Evolutionary conservation across 179 eudicot species (phyloP).

Genomic region (Silene noctiflora): DNA sequence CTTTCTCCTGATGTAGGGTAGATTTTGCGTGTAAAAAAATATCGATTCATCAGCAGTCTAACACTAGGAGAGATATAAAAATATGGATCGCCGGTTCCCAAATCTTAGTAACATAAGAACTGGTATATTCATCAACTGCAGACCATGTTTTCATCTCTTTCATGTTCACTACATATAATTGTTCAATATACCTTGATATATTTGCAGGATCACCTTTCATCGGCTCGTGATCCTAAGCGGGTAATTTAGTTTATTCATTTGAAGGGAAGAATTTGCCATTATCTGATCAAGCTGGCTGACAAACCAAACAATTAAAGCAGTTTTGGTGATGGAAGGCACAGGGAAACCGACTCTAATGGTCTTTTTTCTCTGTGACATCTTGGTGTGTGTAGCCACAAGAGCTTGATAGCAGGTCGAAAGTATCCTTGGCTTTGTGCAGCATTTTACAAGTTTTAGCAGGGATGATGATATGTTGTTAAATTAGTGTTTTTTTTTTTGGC

Average conservation of each 20-base stretch:
- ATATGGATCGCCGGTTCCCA: no score
- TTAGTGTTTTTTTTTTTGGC: conserved; percentile 3
- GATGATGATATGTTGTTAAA: conserved; percentile 26
- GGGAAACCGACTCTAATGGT: background rate
- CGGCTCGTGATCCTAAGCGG: conserved; percentile 84
- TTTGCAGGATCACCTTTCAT: conserved; percentile 80
- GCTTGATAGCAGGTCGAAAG: conserved; percentile 15
- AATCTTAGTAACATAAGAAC: no score
- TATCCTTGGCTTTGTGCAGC: conserved; percentile 22
- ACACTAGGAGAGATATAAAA: no score
- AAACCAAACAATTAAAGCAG: background rate
- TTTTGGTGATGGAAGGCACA: conserved; percentile 18
- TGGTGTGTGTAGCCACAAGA: conserved; percentile 17
- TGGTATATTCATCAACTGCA: background rate
- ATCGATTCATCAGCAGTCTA: no score
- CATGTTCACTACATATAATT: background rate
- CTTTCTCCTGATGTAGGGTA: no score
- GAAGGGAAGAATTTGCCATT: conserved; percentile 1
- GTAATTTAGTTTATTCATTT: conserved; percentile 34
- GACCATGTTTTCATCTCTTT: background rate
- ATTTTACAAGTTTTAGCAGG: conserved; percentile 18
- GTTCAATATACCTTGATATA: background rate
- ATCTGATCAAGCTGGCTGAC: background rate
- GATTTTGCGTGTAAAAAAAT: no score
- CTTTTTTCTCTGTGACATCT: background rate